These are phyloP conservation scores for Epithele typhae DNA, from an alignment of 768 basidiomycete species.

Conservation along the genomic window DNA sequence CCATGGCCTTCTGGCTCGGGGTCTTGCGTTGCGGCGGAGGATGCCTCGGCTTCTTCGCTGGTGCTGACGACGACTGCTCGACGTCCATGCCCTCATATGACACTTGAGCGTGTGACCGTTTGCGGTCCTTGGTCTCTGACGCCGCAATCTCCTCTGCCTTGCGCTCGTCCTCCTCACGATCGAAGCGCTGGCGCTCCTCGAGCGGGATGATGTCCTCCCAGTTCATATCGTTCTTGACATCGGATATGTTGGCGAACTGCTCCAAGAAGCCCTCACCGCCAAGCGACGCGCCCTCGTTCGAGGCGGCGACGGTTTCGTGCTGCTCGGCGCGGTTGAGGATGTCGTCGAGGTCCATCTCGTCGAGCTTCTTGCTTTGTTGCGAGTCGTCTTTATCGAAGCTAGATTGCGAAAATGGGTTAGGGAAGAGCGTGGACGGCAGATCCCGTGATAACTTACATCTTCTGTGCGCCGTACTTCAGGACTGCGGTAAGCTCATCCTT, in stretches of 20 bases:
- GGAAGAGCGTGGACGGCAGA: conserved; percentile 1
- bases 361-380: conserved; percentile 90
- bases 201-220: conserved; percentile 99
- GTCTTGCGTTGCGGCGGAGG: conserved; percentile 80
- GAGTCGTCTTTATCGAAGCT: conserved; percentile 98
- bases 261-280: conserved; percentile 97
- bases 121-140: conserved; percentile 68
- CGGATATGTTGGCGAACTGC: conserved; percentile 92
- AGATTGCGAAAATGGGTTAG: conserved; percentile 4
- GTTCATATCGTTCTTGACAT: conserved; percentile 96
- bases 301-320: conserved; percentile 87
- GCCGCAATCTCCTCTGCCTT: conserved; percentile 68
- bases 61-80: conserved; percentile 61
- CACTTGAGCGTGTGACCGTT: conserved; percentile 80
- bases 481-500: conserved; percentile 98
- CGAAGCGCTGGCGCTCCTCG: conserved; percentile 82
- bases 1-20: conserved; percentile 91
- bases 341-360: conserved; percentile 99
- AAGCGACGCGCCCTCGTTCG: conserved; percentile 84
- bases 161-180: conserved; percentile 73
- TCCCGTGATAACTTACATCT: conserved; percentile 58
- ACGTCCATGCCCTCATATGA: conserved; percentile 95
- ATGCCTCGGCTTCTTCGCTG: conserved; percentile 70
- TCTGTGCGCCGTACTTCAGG: conserved; percentile 97
- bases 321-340: conserved; percentile 95